Conservation (phyloP, 208 protist species). For the Trypanosoma melophagium region DNA sequence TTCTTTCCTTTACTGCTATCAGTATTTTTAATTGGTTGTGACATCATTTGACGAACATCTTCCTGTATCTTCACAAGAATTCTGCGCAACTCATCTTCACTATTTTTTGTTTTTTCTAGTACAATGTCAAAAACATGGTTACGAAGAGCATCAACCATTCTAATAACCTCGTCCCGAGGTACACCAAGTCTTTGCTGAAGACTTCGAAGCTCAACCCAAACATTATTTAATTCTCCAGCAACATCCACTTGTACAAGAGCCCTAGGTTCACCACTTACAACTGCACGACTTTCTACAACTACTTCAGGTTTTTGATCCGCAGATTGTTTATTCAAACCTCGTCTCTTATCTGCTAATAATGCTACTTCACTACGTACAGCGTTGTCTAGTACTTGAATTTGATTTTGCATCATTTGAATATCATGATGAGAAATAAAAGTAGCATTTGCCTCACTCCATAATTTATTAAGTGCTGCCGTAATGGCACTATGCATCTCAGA, state of each 20-base stretch:
- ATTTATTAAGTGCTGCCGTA: constrained; percentile 55
- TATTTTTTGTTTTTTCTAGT: constrained; percentile 2
- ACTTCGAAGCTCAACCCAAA: constrained; percentile 69
- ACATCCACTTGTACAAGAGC: constrained; percentile 5
- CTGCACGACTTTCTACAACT: neutral
- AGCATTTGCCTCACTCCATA: constrained; percentile 61
- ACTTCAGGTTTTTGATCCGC: constrained; percentile 13
- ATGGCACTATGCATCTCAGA: constrained; percentile 60
- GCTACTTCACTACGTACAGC: constrained; percentile 72
- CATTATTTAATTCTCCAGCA: constrained; percentile 48
- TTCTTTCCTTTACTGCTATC: constrained; percentile 6
- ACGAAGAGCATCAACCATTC: constrained; percentile 20
- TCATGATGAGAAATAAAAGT: constrained; percentile 61
- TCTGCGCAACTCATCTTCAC: constrained; percentile 22
- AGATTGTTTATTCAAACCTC: constrained; percentile 32
- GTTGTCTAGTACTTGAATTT: constrained; percentile 61
- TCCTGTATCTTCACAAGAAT: constrained; percentile 16
- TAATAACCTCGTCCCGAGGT: constrained; percentile 56
- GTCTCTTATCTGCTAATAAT: constrained; percentile 55
- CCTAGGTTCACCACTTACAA: neutral
- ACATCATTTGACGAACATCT: constrained; percentile 7
- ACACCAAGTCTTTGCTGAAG: constrained; percentile 39
- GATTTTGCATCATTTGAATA: constrained; percentile 47
- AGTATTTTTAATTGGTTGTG: neutral
- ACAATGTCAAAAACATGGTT: constrained; percentile 18